These are phyloP conservation scores for Vigna nakashimae DNA, from an alignment of 306 rosid species.

Conservation along the genomic window DNA sequence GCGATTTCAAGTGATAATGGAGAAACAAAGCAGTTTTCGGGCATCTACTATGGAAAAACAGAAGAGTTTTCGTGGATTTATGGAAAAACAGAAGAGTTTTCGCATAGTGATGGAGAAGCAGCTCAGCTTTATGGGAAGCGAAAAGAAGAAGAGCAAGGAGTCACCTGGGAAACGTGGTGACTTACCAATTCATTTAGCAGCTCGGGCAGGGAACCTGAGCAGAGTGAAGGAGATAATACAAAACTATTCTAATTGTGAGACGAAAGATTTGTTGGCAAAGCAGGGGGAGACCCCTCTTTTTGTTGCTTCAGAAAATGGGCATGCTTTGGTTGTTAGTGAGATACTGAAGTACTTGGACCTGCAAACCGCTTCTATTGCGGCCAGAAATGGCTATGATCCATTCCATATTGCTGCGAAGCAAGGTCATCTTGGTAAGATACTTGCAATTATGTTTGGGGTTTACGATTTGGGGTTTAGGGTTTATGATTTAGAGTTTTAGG, in stretches of 20 bases:
- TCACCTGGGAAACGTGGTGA: slow-evolving; percentile 68
- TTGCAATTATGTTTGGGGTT: slow-evolving; percentile 21
- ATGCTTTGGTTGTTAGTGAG: slow-evolving; percentile 69
- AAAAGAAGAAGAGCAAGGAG: slow-evolving; percentile 61
- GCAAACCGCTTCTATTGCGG: slow-evolving; percentile 75
- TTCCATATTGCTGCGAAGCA: slow-evolving; percentile 93
- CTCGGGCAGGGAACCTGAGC: slow-evolving; percentile 73
- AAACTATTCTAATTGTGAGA: slow-evolving; percentile 50
- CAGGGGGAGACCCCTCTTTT: slow-evolving; percentile 94
- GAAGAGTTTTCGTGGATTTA: slow-evolving; percentile 81
- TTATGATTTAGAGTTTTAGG: too few relatives aligned
- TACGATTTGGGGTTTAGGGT: too few relatives aligned
- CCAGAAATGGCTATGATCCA: slow-evolving; percentile 88
- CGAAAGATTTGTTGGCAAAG: slow-evolving; percentile 65
- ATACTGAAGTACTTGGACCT: slow-evolving; percentile 82
- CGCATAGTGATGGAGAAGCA: slow-evolving; percentile 62
- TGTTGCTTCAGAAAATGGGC: slow-evolving; percentile 84
- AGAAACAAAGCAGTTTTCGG: slow-evolving; percentile 46
- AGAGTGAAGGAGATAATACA: slow-evolving; percentile 71
- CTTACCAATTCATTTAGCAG: slow-evolving; percentile 72
- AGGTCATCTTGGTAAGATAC: slow-evolving; percentile 86
- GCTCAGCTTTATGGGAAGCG: slow-evolving; percentile 50
- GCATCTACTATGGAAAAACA: slow-evolving; percentile 68
- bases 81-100: slow-evolving; percentile 74
- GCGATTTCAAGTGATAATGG: slow-evolving; percentile 42